phyloP scores from a whole-genome alignment of 176 grass and related monocot species.

The Thalia dealbata region DNA sequence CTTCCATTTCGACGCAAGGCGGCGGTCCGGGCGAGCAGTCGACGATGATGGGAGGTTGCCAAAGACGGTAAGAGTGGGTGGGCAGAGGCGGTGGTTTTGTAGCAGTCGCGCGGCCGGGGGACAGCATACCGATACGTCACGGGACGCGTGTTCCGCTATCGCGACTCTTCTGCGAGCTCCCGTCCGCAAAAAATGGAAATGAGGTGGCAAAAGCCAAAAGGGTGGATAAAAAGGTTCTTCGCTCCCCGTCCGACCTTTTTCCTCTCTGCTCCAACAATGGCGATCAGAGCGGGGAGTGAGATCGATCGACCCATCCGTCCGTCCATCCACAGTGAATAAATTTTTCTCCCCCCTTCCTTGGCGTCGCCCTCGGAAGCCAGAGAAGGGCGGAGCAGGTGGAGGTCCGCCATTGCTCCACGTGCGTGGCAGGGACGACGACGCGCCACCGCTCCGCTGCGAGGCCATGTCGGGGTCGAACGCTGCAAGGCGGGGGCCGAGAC shows the following conservation, averaged over 20 bases:
- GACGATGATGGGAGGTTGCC: background rate
- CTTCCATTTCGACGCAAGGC: too few species aligned
- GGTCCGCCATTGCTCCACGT: constrained; percentile 2
- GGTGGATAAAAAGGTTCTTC: background rate
- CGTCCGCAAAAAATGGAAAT: background rate
- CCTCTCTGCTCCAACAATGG: background rate
- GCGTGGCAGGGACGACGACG: background rate
- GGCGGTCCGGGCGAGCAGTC: too few species aligned
- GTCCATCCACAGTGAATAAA: too few species aligned
- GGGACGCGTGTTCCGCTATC: background rate
- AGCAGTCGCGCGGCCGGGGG: background rate
- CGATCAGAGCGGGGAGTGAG: too few species aligned
- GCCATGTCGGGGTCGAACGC: background rate
- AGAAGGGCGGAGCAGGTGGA: background rate
- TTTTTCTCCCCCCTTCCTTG: background rate
- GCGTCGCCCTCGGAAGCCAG: too few species aligned
- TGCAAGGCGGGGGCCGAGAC: background rate
- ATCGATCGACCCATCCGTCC: too few species aligned
- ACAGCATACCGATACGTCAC: background rate
- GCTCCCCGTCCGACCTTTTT: background rate
- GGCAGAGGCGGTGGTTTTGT: background rate
- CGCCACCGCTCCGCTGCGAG: background rate
- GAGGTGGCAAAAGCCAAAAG: background rate
- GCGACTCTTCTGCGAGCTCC: background rate
- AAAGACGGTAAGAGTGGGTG: background rate